Evolutionary conservation across 371 early-diverging fungal species (phyloP).

Genomic region (Mucor plumbeus): DNA sequence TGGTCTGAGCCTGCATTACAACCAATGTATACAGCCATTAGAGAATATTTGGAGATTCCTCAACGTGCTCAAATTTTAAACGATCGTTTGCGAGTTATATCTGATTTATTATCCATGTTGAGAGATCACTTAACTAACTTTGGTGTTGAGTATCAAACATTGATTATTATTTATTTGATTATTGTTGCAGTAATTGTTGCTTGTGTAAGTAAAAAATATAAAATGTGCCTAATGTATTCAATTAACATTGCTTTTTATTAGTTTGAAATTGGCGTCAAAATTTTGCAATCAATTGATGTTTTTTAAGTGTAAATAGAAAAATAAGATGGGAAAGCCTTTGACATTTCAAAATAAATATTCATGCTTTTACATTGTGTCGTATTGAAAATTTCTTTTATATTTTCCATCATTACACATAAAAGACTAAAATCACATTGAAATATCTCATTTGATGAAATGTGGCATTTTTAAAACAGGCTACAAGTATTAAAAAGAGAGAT

Average conservation of each 20-base stretch:
- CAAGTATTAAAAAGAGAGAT: too few relatives aligned
- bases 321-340: too few relatives aligned
- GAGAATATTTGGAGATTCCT: constrained; percentile 78
- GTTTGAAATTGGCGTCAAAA: constrained; percentile 59
- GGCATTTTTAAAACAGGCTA: too few relatives aligned
- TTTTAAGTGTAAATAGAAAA: constrained; percentile 18
- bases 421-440: too few relatives aligned
- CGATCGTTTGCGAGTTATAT: constrained; percentile 79
- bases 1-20: constrained; percentile 62
- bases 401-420: too few relatives aligned
- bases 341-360: too few relatives aligned
- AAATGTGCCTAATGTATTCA: neutral
- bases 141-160: constrained; percentile 67
- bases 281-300: constrained; percentile 45
- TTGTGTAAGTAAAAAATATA: constrained; percentile 48
- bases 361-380: too few relatives aligned
- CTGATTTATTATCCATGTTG: constrained; percentile 84
- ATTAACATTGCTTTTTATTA: constrained; percentile 16
- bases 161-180: constrained; percentile 72
- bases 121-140: constrained; percentile 73
- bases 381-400: too few relatives aligned
- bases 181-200: constrained; percentile 66
- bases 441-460: too few relatives aligned
- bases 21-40: constrained; percentile 57
- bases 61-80: constrained; percentile 86